phyloP scores from a whole-genome alignment of 2,329 filamentous ascomycete genomes.

The Aspergillus spinulosporus region DNA sequence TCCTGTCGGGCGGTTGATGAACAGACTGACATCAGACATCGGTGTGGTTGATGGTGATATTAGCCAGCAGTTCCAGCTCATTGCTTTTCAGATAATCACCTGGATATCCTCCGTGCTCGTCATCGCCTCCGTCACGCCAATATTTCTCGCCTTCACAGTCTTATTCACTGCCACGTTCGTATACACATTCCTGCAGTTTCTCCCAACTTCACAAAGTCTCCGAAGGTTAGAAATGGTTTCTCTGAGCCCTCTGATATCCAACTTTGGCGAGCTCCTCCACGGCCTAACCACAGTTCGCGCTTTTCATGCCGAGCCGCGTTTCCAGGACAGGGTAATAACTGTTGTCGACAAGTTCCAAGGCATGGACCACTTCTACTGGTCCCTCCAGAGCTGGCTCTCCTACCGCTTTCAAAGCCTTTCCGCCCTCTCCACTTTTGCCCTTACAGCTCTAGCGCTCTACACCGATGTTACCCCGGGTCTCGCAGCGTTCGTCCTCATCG shows the following conservation, averaged over 20 bases:
- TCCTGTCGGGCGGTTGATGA: constrained; percentile 86
- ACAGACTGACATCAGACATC: constrained; percentile 86
- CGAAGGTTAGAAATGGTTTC: constrained; percentile 87
- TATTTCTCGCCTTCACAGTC: constrained; percentile 72
- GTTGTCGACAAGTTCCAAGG: constrained; percentile 89
- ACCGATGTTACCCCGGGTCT: constrained; percentile 72
- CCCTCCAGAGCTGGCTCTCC: constrained; percentile 79
- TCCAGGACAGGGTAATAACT: constrained; percentile 74
- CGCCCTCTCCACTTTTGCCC: constrained; percentile 68
- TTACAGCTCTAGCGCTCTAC: constrained; percentile 74
- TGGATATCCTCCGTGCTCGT: constrained; percentile 73
- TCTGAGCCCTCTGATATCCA: constrained; percentile 83
- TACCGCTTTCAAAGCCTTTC: constrained; percentile 75
- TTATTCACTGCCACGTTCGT: constrained; percentile 68
- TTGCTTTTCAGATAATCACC: constrained; percentile 68
- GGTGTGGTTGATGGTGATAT: constrained; percentile 87
- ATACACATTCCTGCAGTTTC: constrained; percentile 71
- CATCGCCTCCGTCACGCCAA: constrained; percentile 75
- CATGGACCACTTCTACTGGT: constrained; percentile 97
- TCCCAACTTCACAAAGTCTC: constrained; percentile 80
- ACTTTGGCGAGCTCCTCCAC: constrained; percentile 84
- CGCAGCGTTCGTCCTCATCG: constrained; percentile 78
- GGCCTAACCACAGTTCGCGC: constrained; percentile 84
- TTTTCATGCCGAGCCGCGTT: constrained; percentile 74
- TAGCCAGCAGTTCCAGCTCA: constrained; percentile 68